Conservation (phyloP, 331 rosid genomes). For the Rhamnella rubrinervis region DNA sequence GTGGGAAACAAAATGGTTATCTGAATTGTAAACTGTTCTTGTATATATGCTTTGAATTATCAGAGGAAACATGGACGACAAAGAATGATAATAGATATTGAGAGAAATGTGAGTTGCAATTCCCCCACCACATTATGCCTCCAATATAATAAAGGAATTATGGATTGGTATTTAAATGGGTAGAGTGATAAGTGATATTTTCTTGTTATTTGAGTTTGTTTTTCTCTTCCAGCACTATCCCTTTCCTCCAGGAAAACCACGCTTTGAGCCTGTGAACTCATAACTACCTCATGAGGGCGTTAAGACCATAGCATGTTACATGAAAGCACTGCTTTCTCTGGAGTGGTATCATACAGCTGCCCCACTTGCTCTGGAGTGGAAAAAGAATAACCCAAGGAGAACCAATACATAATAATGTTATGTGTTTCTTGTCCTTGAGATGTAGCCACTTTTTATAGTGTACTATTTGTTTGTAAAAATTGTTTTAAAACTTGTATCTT, state of each 20-base stretch:
- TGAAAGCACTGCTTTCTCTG: too few species aligned
- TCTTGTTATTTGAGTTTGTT: not conserved
- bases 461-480: slow-evolving; percentile 14
- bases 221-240: too few species aligned
- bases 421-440: not conserved
- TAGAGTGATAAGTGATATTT: not conserved
- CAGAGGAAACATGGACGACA: not conserved
- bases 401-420: not conserved
- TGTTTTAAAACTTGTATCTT: slow-evolving; percentile 8
- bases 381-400: not conserved
- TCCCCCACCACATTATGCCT: not conserved
- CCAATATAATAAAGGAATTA: not conserved
- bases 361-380: not conserved
- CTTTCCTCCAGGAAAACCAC: too few species aligned
- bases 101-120: not conserved
- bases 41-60: too few species aligned
- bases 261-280: too few species aligned
- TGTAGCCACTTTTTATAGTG: not conserved
- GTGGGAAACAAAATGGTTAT: too few species aligned
- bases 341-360: too few species aligned
- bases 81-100: not conserved
- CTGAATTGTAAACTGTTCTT: too few species aligned
- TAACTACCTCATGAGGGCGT: too few species aligned
- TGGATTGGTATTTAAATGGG: not conserved
- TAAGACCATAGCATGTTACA: too few species aligned